A percentile compares a stretch with the other conserved stretches of the same genome.
Evolutionary conservation across 176 grass and related monocot species (phyloP).

Genomic region (Tillandsia leiboldiana): DNA sequence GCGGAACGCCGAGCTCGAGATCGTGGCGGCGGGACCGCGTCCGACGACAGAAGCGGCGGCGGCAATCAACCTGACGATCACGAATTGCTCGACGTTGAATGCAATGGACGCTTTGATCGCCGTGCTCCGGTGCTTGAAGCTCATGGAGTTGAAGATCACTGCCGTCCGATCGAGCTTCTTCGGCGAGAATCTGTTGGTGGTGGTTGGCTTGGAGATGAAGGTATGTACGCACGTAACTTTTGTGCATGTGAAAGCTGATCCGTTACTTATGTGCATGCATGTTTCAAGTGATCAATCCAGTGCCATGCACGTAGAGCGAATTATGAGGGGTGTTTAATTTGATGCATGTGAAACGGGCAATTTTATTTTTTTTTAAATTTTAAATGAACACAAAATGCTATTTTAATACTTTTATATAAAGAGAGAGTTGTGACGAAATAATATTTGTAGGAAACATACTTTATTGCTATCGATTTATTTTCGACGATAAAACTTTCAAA

Average conservation of each 20-base stretch:
- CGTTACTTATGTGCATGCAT: too few species aligned
- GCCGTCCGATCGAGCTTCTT: slow-evolving; percentile 17
- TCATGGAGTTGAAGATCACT: slow-evolving; percentile 27
- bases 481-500: too few species aligned
- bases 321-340: too few species aligned
- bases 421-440: too few species aligned
- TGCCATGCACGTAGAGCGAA: too few species aligned
- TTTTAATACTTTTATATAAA: too few species aligned
- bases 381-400: too few species aligned
- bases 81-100: background rate
- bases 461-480: too few species aligned
- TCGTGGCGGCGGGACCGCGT: background rate
- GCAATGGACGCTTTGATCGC: slow-evolving; percentile 1
- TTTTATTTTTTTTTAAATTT: too few species aligned
- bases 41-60: background rate
- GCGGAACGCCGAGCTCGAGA: slow-evolving; percentile 12
- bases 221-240: background rate
- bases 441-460: too few species aligned
- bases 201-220: background rate
- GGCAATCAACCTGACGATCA: slow-evolving; percentile 21
- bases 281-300: too few species aligned
- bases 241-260: background rate
- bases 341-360: too few species aligned
- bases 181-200: background rate
- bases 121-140: slow-evolving; percentile 32